A percentile compares a stretch with the other conserved stretches of the same genome.
These are phyloP conservation scores for Akebia trifoliata DNA, from an alignment of 164 flowering plant genomes.

Conservation along the genomic window DNA sequence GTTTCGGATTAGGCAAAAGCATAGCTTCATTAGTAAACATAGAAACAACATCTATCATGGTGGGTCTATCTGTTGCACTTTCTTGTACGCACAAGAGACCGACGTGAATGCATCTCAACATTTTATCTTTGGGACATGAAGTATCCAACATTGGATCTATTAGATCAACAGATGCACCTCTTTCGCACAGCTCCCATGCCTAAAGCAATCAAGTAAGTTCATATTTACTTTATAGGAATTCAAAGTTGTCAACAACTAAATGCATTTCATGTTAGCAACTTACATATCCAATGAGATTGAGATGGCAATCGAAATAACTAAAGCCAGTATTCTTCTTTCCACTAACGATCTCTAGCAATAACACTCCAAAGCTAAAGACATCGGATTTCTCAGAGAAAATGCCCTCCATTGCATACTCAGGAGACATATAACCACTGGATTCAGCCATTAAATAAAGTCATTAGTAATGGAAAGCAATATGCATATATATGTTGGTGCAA, in stretches of 20 bases:
- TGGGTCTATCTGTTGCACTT: conserved; percentile 1
- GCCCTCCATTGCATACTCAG: conserved; percentile 5
- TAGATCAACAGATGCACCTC: not conserved
- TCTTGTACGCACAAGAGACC: conserved; percentile 8
- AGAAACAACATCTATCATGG: conserved; percentile 4
- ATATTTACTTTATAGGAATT: not conserved
- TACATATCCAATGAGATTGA: conserved; percentile 4
- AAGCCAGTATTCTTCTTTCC: conserved; percentile 4
- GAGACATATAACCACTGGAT: conserved; percentile 7
- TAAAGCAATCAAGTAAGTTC: not conserved
- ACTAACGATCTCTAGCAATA: not conserved
- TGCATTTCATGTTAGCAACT: too few species aligned
- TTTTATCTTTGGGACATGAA: not conserved
- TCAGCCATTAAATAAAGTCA: too few species aligned
- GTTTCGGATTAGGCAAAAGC: not conserved
- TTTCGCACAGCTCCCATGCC: conserved; percentile 8
- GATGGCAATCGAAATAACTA: not conserved
- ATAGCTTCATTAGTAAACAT: conserved; percentile 3
- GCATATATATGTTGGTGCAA: too few species aligned
- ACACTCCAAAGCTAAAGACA: not conserved
- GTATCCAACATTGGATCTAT: not conserved
- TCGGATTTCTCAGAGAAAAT: conserved; percentile 3
- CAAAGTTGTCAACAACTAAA: too few species aligned
- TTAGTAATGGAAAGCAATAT: too few species aligned
- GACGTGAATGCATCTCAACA: conserved; percentile 4